phyloP scores from a whole-genome alignment of 2,329 filamentous ascomycete genomes.

The Colletotrichum sojae region DNA sequence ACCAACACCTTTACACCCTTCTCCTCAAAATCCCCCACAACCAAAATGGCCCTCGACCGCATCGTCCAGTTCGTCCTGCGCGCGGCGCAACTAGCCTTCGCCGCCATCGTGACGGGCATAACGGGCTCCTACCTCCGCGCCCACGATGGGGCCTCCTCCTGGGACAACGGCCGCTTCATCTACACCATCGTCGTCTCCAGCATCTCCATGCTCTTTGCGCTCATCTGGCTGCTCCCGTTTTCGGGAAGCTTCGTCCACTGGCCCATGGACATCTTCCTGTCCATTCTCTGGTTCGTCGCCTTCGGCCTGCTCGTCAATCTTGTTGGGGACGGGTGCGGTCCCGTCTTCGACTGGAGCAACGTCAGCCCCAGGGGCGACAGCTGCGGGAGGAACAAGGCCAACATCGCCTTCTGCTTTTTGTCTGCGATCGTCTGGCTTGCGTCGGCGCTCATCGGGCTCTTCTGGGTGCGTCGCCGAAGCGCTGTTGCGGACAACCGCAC shows the following conservation, averaged over 20 bases:
- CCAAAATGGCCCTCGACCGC: slow-evolving; percentile 56
- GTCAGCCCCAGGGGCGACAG: slow-evolving; percentile 62
- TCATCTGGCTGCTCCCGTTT: slow-evolving; percentile 83
- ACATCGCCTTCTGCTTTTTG: slow-evolving; percentile 80
- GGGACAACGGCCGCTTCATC: slow-evolving; percentile 76
- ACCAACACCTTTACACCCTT: not conserved
- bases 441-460: slow-evolving; percentile 70
- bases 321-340: slow-evolving; percentile 65
- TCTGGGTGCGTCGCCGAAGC: slow-evolving; percentile 64
- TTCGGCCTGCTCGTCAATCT: slow-evolving; percentile 76
- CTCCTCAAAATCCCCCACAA: not conserved
- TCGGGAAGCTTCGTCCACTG: slow-evolving; percentile 77
- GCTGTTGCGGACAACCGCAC: slow-evolving; percentile 46
- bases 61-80: slow-evolving; percentile 57
- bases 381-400: slow-evolving; percentile 80
- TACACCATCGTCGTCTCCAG: slow-evolving; percentile 81
- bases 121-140: slow-evolving; percentile 76
- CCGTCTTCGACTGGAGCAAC: slow-evolving; percentile 72
- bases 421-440: slow-evolving; percentile 80
- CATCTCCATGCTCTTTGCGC: slow-evolving; percentile 76
- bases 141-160: slow-evolving; percentile 60
- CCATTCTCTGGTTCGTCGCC: slow-evolving; percentile 77
- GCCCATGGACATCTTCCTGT: slow-evolving; percentile 79
- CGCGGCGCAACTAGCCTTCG: slow-evolving; percentile 73
- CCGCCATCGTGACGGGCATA: slow-evolving; percentile 79